Percentiles rank a stretch among this genome's conserved stretches.
These are phyloP conservation scores for Aspergillus hortae DNA, from an alignment of 2,329 filamentous ascomycete genomes.

Conservation along the genomic window DNA sequence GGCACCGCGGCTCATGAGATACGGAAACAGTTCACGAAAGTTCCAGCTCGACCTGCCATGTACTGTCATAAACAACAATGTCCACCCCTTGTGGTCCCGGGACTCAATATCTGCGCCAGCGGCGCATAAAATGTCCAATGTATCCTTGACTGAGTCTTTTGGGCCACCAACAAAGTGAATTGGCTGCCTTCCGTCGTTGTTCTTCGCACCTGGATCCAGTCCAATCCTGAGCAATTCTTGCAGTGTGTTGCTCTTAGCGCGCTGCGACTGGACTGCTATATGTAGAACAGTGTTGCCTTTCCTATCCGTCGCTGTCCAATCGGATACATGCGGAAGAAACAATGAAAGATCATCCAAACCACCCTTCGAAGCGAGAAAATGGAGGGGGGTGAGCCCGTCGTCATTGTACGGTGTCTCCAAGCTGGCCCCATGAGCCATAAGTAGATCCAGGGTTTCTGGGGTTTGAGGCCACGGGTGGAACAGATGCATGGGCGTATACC, in stretches of 20 bases:
- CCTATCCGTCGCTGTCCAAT: conserved; percentile 9
- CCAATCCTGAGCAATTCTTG: conserved; percentile 5
- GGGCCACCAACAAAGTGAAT: not conserved
- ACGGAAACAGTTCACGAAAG: conserved; percentile 1
- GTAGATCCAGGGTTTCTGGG: conserved; percentile 2
- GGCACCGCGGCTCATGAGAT: conserved; percentile 10
- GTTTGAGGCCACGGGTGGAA: not conserved
- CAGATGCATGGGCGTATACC: conserved; percentile 10
- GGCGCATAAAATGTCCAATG: conserved; percentile 6
- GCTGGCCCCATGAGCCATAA: conserved; percentile 14
- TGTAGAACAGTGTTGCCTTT: conserved; percentile 18
- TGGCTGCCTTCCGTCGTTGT: conserved; percentile 1
- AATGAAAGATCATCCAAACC: conserved; percentile 10
- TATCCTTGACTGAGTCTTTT: not conserved
- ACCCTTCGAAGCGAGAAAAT: conserved; percentile 5
- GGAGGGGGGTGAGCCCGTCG: conserved; percentile 13
- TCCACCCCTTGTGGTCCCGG: conserved; percentile 12
- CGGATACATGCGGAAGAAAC: conserved; percentile 9
- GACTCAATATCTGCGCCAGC: conserved; percentile 16
- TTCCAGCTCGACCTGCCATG: not conserved
- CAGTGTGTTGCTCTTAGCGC: not conserved
- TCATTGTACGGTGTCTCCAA: conserved; percentile 6
- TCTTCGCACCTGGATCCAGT: not conserved
- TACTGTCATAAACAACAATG: conserved; percentile 4
- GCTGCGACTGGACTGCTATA: not conserved